phyloP scores from a whole-genome alignment of 352 stramenopile species.

The Globisporangium canariense region DNA sequence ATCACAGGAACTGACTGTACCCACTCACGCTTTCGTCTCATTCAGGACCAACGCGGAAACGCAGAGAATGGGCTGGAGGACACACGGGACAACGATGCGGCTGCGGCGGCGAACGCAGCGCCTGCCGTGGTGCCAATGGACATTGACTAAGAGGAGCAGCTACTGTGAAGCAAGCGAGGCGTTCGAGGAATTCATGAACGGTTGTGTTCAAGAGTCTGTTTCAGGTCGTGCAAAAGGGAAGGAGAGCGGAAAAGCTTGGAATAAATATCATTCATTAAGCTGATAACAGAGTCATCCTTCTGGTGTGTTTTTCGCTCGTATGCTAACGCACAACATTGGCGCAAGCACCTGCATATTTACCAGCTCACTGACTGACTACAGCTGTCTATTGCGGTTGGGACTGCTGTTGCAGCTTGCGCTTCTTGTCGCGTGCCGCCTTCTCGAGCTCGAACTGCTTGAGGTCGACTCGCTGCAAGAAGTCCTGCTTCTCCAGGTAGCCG shows the following conservation, averaged over 20 bases:
- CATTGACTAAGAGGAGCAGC: slow-evolving; percentile 37
- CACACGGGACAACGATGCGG: slow-evolving; percentile 23
- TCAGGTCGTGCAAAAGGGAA: background rate
- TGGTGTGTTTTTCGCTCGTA: background rate
- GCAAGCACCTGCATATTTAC: background rate
- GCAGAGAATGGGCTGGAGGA: slow-evolving; percentile 28
- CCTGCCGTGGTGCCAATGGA: slow-evolving; percentile 76
- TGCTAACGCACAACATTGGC: no score
- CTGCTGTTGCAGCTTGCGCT: slow-evolving; percentile 54
- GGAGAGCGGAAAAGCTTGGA: background rate
- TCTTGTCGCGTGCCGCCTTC: slow-evolving; percentile 80
- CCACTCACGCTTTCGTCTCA: no score
- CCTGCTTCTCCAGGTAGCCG: slow-evolving; percentile 94
- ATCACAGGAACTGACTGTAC: no score
- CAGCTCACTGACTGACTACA: background rate
- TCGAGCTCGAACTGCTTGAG: slow-evolving; percentile 88
- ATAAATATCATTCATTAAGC: slow-evolving; percentile 17
- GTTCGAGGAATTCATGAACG: background rate
- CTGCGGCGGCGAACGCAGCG: slow-evolving; percentile 40
- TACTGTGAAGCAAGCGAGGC: background rate
- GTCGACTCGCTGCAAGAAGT: slow-evolving; percentile 92
- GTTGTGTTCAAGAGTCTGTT: background rate
- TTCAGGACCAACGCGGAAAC: slow-evolving; percentile 57
- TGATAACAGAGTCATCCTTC: background rate
- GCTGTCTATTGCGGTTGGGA: slow-evolving; percentile 7